phyloP scores from a whole-genome alignment of 129 eudicot species.

The Escallonia herrerae region DNA sequence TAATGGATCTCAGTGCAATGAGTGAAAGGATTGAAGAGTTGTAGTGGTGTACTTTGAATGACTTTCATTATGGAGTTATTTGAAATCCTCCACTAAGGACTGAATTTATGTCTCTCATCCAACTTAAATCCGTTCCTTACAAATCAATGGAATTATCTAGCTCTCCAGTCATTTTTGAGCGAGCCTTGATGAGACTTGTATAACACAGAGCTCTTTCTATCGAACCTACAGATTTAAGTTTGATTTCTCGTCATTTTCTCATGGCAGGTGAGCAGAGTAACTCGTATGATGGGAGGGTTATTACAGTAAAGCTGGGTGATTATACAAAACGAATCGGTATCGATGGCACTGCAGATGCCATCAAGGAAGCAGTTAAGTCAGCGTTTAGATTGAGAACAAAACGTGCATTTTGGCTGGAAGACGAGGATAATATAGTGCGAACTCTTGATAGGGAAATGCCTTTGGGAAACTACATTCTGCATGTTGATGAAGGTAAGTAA shows the following conservation, averaged over 20 bases:
- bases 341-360: conserved; percentile 73
- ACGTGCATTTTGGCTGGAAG: conserved; percentile 94
- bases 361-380: conserved; percentile 74
- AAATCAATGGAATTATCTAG: too few species aligned
- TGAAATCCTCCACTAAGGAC: too few species aligned
- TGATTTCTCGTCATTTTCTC: background rate
- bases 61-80: too few species aligned
- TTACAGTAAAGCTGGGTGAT: conserved; percentile 73
- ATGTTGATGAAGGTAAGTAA: conserved; percentile 78
- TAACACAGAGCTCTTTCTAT: too few species aligned
- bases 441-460: conserved; percentile 90
- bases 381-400: conserved; percentile 79
- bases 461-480: conserved; percentile 76
- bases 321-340: conserved; percentile 76
- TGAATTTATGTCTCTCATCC: too few species aligned
- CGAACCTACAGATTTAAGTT: background rate
- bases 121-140: too few species aligned
- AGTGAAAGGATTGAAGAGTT: too few species aligned
- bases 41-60: too few species aligned
- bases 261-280: conserved; percentile 59
- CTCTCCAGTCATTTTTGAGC: too few species aligned
- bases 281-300: conserved; percentile 80
- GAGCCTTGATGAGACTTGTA: too few species aligned
- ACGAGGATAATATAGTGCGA: conserved; percentile 71
- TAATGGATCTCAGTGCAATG: too few species aligned